Evolutionary conservation across 2,329 filamentous ascomycete genomes (phyloP).

Genomic region (Aspergillus versicolor): DNA sequence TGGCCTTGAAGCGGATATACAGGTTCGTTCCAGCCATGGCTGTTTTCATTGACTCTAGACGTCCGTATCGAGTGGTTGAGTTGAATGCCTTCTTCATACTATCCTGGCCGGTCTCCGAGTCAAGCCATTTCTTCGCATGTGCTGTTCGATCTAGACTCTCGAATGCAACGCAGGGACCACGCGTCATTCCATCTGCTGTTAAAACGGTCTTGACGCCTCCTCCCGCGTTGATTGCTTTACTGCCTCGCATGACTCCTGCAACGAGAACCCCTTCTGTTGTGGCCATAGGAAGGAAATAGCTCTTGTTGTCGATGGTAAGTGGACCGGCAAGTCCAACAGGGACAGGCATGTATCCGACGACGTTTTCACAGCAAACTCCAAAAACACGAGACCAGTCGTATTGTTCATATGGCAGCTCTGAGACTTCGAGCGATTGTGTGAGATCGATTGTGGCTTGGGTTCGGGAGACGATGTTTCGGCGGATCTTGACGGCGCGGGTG

Average conservation of each 20-base stretch:
- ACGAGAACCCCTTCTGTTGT: constrained; percentile 97
- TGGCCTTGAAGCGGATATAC: constrained; percentile 97
- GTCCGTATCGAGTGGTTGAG: constrained; percentile 91
- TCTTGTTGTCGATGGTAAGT: constrained; percentile 87
- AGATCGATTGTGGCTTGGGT: constrained; percentile 76
- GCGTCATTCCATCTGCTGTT: constrained; percentile 94
- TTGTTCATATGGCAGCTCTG: constrained; percentile 81
- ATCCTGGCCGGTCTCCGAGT: constrained; percentile 79
- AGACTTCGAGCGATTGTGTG: constrained; percentile 74
- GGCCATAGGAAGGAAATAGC: constrained; percentile 97
- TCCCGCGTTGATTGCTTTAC: constrained; percentile 96
- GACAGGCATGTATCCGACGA: constrained; percentile 91
- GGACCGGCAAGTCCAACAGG: constrained; percentile 94
- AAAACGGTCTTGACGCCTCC: constrained; percentile 89
- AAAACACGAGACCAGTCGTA: constrained; percentile 97
- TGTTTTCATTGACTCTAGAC: constrained; percentile 86
- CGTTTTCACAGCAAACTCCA: constrained; percentile 97
- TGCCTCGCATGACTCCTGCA: constrained; percentile 86
- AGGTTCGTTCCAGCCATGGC: constrained; percentile 91
- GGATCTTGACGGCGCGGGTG: constrained; percentile 90
- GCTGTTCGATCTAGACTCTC: constrained; percentile 85
- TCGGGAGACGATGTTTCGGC: constrained; percentile 80
- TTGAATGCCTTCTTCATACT: constrained; percentile 93
- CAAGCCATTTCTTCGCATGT: constrained; percentile 92
- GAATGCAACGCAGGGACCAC: constrained; percentile 89